Conservation (phyloP, 306 rosid species). For the Spatholobus suberectus region DNA sequence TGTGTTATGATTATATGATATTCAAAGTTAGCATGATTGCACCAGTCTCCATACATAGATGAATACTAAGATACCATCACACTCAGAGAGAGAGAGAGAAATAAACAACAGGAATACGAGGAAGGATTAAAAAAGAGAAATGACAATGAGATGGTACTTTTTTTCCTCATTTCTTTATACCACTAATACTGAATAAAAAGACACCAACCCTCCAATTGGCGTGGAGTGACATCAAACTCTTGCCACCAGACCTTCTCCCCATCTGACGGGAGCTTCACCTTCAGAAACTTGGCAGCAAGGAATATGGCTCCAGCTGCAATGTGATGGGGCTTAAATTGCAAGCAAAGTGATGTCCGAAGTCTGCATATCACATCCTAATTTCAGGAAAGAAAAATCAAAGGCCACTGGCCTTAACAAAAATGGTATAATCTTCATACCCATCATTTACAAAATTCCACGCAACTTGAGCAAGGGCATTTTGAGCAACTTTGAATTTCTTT, state of each 20-base stretch:
- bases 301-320: constrained; percentile 99
- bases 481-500: constrained; percentile 98
- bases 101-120: constrained; percentile 26
- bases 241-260: constrained; percentile 99
- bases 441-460: constrained; percentile 99
- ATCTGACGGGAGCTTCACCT: constrained; percentile 98
- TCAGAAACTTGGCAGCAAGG: constrained; percentile 98
- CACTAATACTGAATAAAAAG: constrained; percentile 54
- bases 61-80: constrained; percentile 25
- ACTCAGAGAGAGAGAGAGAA: not conserved
- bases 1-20: constrained; percentile 13
- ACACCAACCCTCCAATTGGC: constrained; percentile 99
- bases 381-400: constrained; percentile 55
- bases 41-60: constrained; percentile 28
- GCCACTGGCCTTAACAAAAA: constrained; percentile 59
- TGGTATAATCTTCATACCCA: constrained; percentile 72
- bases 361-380: constrained; percentile 81
- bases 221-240: constrained; percentile 99
- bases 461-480: constrained; percentile 98
- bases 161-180: constrained; percentile 43
- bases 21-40: not conserved
- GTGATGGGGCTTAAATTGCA: constrained; percentile 99
- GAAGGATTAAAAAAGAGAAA: constrained; percentile 32
- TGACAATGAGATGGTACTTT: constrained; percentile 43
- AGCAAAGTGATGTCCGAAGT: constrained; percentile 97